Evolutionary conservation across 2,329 filamentous ascomycete genomes (phyloP), one percentile per base, ranked within the genome.

Genomic region (Fusarium tricinctum): DNA sequence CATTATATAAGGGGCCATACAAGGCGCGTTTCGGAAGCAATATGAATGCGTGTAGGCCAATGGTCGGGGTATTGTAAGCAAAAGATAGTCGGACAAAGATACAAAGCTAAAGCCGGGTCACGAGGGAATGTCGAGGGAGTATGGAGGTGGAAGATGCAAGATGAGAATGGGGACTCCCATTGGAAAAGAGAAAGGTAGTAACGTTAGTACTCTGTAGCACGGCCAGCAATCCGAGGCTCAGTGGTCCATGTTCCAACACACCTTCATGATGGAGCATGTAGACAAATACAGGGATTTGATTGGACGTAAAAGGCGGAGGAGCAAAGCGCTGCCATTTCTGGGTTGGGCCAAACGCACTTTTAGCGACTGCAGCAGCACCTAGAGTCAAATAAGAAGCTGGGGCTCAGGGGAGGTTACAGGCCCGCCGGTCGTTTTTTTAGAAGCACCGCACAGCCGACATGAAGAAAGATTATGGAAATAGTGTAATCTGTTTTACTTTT

Each of bases 1-100:
- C 77, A 78, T 79, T 66, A 75, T 79, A 73, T 73, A 68, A 67
- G 61, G 61, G 65, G 72, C 67, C 74, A 77, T 77, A 45, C 71
- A 75, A 63, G 66, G 66, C 68, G 73, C 73, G 73, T 74, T 58
- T 56, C 28, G 38, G 33, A 44, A 50, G 58, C 49, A 55, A 63
- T 52, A 35, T 49, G 53, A 53, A 64, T 53, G 61, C 63, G 52
- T 62, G 53, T 53, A 66, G 53, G 38, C 42, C 46, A 49, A 33
- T 54, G 38, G 23, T 51, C 32, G 47, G 40, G 20, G 35, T 22
- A 52, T 51, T 30, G 20, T 10, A 23, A 44, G 42, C 32, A 42
- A 15, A 38, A 39, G 23, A 42, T 23, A 32, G 28, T 48, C 28
- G 22, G 33, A 35, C 26, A 47, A 32, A 40, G 23, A 28, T 44